Conservation (phyloP, 2,329 filamentous ascomycete species). For the Claviceps humidiphila region DNA sequence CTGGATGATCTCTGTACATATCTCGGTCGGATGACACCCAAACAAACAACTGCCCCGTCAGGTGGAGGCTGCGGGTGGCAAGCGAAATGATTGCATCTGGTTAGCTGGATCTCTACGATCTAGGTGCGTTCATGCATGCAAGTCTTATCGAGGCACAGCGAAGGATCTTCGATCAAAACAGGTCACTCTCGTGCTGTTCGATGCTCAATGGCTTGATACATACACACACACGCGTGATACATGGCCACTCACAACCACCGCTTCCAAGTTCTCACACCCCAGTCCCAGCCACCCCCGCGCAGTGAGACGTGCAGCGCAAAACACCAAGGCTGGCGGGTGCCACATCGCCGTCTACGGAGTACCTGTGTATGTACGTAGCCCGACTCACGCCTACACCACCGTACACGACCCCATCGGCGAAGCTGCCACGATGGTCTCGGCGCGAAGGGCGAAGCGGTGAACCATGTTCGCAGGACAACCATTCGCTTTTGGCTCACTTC, state of each 20-base stretch:
- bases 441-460: conserved; percentile 1
- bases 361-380: neutral
- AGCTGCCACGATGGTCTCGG: neutral
- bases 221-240: neutral
- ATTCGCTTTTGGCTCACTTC: neutral
- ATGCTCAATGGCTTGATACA: neutral
- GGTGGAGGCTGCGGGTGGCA: neutral
- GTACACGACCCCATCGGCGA: neutral
- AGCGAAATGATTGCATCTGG: neutral
- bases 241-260: neutral
- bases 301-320: neutral
- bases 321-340: neutral
- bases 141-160: neutral
- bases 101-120: neutral
- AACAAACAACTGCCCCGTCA: neutral
- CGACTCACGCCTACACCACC: neutral
- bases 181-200: neutral
- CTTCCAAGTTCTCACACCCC: neutral
- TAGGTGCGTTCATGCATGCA: neutral
- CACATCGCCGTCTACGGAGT: neutral
- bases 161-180: neutral
- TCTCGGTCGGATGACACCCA: neutral
- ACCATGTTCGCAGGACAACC: neutral
- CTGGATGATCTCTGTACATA: no score
- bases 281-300: neutral